Evolutionary conservation across 768 basidiomycete species (phyloP).

Genomic region (Strobilomyces confusus): DNA sequence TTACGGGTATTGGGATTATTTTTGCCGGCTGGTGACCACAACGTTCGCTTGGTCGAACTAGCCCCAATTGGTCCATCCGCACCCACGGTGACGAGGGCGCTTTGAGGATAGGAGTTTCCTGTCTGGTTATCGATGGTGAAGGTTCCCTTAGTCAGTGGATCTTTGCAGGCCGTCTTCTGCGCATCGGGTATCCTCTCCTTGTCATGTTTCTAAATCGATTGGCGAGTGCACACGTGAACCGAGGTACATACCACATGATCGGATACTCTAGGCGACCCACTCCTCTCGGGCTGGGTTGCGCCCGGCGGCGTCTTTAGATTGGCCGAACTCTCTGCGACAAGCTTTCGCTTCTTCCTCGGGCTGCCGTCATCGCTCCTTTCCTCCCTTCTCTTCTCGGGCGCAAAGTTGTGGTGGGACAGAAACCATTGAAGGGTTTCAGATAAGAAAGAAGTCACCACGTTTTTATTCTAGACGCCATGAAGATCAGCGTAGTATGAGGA

Average conservation of each 20-base stretch:
- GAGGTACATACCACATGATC: conserved; percentile 20
- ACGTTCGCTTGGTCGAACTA: conserved; percentile 14
- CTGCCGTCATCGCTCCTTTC: conserved; percentile 23
- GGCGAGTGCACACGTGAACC: conserved; percentile 2
- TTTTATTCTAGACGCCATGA: conserved; percentile 46
- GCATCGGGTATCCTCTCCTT: conserved; percentile 23
- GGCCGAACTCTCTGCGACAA: conserved; percentile 20
- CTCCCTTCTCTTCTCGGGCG: conserved; percentile 19
- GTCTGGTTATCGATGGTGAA: conserved; percentile 66
- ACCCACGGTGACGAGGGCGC: conserved; percentile 9
- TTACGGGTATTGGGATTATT: background rate
- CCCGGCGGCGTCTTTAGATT: conserved; percentile 6
- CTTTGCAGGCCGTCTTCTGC: conserved; percentile 45
- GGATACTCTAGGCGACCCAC: conserved; percentile 6
- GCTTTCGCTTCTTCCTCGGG: conserved; percentile 52
- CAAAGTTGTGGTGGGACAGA: conserved; percentile 61
- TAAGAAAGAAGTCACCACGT: conserved; percentile 52
- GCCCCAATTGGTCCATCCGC: conserved; percentile 6
- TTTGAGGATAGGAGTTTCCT: conserved; percentile 56
- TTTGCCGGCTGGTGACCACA: conserved; percentile 4
- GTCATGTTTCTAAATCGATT: conserved; percentile 9
- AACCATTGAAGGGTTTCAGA: conserved; percentile 57
- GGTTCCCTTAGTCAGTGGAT: conserved; percentile 55
- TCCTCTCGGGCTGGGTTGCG: conserved; percentile 4
- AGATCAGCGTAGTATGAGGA: conserved; percentile 14